Evolutionary conservation across 108 stramenopile species (phyloP), one percentile per base, ranked within the genome.

Genomic region (Cylindrotheca fusiformis): DNA sequence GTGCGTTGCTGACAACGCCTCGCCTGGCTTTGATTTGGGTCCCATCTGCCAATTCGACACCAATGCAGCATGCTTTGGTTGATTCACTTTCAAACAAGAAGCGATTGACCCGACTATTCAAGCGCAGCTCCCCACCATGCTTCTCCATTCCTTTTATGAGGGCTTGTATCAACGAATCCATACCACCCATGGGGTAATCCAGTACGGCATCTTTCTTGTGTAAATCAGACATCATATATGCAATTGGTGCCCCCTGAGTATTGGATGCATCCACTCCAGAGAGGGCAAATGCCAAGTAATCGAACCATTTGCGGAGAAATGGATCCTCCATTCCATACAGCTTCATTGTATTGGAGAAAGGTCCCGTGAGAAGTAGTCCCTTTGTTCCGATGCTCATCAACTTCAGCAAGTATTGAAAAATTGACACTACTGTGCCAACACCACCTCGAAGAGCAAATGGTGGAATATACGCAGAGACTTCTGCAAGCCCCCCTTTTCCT

Each of bases 181-280:
- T 88, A 23, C 95, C 95, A 25, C 90, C 90, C 63, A 59, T 73
- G 6, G 95, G 95, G 57, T 92, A 95, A 58, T 95, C 92, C 31
- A 95, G 48, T 0, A 88, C 82, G 0, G 87, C 86, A 4, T 77
- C 87, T 18, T 77, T 55, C 20, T 67, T 67, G 75, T 92, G 85
- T 51, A 95, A 70, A 62, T 94, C 95, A n/a, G 73, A 68, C 77
- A 95, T 82, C 75, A 88, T 96, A 67, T 96, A 96, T n/a, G 88
- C 85, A 48, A 96, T 84, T 3, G 93, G 84, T 0, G 95, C 95
- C 6, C 88, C 87, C 63, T 91, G 89, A 1, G 95, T 96, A 24
- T 90, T 84, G 1, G 85, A 84, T 5, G 93, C 93, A 50, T 86
- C 82, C 18, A 88, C 68, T 36, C 95, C 95, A 0, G 86, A 88